Evolutionary conservation across 2,329 filamentous ascomycete species (phyloP).

Genomic region (Emmonsiellopsis sp.): DNA sequence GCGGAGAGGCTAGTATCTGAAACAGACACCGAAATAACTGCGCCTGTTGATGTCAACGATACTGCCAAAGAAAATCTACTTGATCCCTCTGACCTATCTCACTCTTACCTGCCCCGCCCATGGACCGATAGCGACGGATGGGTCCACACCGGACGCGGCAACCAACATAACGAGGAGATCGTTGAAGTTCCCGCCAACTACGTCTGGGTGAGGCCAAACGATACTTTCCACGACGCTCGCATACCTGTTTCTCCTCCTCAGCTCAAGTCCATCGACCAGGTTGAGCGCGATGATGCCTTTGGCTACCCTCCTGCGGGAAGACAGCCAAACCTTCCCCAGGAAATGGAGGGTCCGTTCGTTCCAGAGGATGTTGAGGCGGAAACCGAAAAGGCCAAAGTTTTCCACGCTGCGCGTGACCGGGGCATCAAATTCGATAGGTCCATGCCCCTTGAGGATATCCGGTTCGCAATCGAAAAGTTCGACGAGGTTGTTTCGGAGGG

Average conservation of each 20-base stretch:
- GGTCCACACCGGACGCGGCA: slow-evolving; percentile 20
- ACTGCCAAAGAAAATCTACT: not conserved
- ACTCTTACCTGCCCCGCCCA: slow-evolving; percentile 11
- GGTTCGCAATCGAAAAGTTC: slow-evolving; percentile 10
- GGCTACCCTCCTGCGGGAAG: slow-evolving; percentile 23
- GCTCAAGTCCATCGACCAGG: slow-evolving; percentile 19
- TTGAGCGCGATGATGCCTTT: slow-evolving; percentile 21
- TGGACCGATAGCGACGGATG: slow-evolving; percentile 23
- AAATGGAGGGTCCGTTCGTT: slow-evolving; percentile 8
- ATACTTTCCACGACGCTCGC: slow-evolving; percentile 18
- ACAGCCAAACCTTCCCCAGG: slow-evolving; percentile 20
- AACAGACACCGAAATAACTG: not conserved
- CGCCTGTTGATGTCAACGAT: not conserved
- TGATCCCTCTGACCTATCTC: not conserved
- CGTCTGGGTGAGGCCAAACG: slow-evolving; percentile 17
- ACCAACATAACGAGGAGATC: slow-evolving; percentile 21
- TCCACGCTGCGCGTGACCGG: slow-evolving; percentile 14
- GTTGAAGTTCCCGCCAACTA: slow-evolving; percentile 16
- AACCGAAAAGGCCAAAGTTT: slow-evolving; percentile 14
- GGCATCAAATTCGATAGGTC: slow-evolving; percentile 14
- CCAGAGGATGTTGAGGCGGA: slow-evolving; percentile 19
- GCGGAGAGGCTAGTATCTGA: not conserved
- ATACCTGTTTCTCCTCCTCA: slow-evolving; percentile 19
- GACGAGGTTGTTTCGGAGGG: slow-evolving; percentile 5
- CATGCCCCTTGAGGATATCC: slow-evolving; percentile 13